phyloP scores from a whole-genome alignment of 345 rosid genomes.

The Citropsis articulata region DNA sequence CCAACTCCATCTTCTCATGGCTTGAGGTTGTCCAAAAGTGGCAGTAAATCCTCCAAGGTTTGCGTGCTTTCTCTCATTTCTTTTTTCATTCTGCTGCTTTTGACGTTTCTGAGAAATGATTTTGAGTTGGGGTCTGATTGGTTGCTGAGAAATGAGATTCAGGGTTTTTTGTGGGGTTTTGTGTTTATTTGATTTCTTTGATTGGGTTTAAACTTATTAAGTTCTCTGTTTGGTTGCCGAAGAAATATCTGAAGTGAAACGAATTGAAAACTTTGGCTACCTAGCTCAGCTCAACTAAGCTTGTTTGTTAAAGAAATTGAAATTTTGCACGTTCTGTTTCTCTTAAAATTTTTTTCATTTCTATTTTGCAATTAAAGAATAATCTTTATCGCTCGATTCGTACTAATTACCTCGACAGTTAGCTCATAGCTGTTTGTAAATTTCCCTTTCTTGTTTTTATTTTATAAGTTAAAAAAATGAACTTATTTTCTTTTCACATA shows the following conservation, averaged over 20 bases:
- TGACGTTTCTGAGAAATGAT: neutral
- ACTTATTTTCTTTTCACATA: neutral
- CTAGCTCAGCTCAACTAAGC: neutral
- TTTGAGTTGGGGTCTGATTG: neutral
- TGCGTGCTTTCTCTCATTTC: constrained; percentile 26
- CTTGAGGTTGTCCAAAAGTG: constrained; percentile 56
- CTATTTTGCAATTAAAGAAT: neutral
- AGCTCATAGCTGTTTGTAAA: constrained; percentile 17
- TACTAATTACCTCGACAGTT: neutral
- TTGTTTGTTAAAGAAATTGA: neutral
- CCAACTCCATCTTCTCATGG: constrained; percentile 80
- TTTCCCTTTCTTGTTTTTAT: neutral
- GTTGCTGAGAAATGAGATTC: neutral
- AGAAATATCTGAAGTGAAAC: neutral
- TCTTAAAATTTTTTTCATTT: neutral
- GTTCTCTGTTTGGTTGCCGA: constrained; percentile 10
- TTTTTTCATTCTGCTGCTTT: neutral
- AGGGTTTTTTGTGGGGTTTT: neutral
- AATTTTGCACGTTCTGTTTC: neutral
- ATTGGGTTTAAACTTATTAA: constrained; percentile 9
- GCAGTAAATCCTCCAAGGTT: constrained; percentile 91
- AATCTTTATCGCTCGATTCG: neutral
- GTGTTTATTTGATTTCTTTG: neutral
- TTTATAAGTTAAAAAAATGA: too few species aligned
- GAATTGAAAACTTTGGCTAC: constrained; percentile 16